A percentile compares a stretch with the other conserved stretches of the same genome.
phyloP scores from a whole-genome alignment of 176 grass and related monocot genomes.

The Otatea glauca region DNA sequence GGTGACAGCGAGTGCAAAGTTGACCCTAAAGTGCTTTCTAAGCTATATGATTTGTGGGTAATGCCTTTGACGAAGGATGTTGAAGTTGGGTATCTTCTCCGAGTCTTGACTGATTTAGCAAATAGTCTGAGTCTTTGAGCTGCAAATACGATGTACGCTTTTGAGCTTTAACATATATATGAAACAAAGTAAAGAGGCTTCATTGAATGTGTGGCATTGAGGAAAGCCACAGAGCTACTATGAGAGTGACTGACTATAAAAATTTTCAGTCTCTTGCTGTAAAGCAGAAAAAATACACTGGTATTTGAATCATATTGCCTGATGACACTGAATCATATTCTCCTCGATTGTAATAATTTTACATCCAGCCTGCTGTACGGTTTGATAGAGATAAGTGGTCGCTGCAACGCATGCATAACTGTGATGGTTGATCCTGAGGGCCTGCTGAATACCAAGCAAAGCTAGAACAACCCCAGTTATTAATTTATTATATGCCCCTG shows the following conservation, averaged over 20 bases:
- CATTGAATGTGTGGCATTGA: background rate
- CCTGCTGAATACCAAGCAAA: background rate
- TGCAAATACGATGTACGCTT: background rate
- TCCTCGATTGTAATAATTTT: background rate
- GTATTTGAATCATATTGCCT: background rate
- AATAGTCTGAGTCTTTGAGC: background rate
- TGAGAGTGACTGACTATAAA: background rate
- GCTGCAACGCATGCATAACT: background rate
- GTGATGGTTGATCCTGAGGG: background rate
- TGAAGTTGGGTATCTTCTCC: conserved; percentile 87
- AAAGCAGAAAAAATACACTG: background rate
- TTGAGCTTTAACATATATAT: background rate
- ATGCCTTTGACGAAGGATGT: conserved; percentile 87
- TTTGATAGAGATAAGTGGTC: background rate
- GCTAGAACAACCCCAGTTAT: background rate
- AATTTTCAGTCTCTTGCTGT: background rate
- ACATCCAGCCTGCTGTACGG: background rate
- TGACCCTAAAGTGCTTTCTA: conserved; percentile 62
- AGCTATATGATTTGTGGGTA: conserved; percentile 91
- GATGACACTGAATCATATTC: background rate
- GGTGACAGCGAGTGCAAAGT: conserved; percentile 60
- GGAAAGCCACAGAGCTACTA: conserved; percentile 5
- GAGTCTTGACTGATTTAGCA: conserved; percentile 62
- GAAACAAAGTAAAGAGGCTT: background rate
- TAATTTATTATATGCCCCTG: background rate